Percentiles rank a stretch among this genome's conserved stretches.
These are phyloP conservation scores for Guyanaporus albipodus DNA, from an alignment of 768 basidiomycete genomes.

Conservation along the genomic window DNA sequence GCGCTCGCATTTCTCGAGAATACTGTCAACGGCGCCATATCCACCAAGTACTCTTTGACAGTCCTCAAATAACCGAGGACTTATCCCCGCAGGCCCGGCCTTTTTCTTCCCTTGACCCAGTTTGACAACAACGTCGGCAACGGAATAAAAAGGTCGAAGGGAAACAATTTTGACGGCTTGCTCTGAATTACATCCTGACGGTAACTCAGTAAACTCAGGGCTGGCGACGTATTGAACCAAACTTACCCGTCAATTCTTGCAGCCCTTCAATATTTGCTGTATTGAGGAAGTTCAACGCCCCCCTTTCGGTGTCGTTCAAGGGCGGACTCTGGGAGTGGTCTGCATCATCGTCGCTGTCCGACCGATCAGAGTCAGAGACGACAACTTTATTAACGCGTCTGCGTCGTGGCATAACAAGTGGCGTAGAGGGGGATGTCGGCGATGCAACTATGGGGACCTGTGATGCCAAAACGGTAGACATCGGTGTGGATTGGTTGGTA, in stretches of 20 bases:
- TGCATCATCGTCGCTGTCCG: slow-evolving; percentile 47
- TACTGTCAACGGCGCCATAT: slow-evolving; percentile 83
- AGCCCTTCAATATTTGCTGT: slow-evolving; percentile 55
- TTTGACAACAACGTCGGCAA: slow-evolving; percentile 71
- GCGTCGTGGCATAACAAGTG: slow-evolving; percentile 40
- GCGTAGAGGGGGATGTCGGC: slow-evolving; percentile 40
- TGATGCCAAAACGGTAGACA: slow-evolving; percentile 20
- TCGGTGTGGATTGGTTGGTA: slow-evolving; percentile 41
- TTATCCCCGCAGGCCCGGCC: slow-evolving; percentile 75
- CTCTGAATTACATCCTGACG: slow-evolving; percentile 67
- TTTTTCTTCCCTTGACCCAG: slow-evolving; percentile 88
- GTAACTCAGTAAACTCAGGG: slow-evolving; percentile 3
- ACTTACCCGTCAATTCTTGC: slow-evolving; percentile 72
- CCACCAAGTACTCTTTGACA: slow-evolving; percentile 80
- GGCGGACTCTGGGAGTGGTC: slow-evolving; percentile 29
- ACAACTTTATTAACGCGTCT: slow-evolving; percentile 58
- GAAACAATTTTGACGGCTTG: slow-evolving; percentile 79
- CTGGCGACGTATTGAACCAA: not conserved
- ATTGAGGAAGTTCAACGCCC: slow-evolving; percentile 69
- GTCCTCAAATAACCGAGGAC: slow-evolving; percentile 87
- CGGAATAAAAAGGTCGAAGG: slow-evolving; percentile 74
- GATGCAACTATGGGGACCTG: slow-evolving; percentile 33
- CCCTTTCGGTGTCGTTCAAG: slow-evolving; percentile 40
- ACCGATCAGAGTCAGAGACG: slow-evolving; percentile 58
- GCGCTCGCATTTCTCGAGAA: slow-evolving; percentile 83